A percentile compares a stretch with the other conserved stretches of the same genome.
phyloP scores from a whole-genome alignment of 2,329 filamentous ascomycete genomes.

The Aspergillus sojae region DNA sequence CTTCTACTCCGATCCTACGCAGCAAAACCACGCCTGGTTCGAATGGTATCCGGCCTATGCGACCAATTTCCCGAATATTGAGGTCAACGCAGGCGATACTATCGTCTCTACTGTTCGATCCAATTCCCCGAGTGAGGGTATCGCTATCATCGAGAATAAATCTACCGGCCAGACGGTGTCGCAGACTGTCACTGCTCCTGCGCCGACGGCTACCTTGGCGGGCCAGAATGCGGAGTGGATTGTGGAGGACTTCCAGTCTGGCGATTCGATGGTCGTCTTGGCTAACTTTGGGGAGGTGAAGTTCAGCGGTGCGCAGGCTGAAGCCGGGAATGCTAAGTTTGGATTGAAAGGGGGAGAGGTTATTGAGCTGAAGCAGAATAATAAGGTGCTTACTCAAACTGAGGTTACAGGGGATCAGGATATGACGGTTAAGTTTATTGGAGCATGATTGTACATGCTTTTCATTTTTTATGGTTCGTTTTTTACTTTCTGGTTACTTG shows the following conservation, averaged over 20 bases:
- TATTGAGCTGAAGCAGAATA: conserved; percentile 52
- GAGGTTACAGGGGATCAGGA: conserved; percentile 27
- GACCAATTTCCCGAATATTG: conserved; percentile 54
- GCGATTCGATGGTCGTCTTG: conserved; percentile 45
- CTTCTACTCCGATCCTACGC: conserved; percentile 51
- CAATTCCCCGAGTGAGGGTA: conserved; percentile 45
- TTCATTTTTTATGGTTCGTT: background rate
- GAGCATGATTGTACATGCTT: conserved; percentile 3
- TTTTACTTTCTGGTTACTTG: background rate
- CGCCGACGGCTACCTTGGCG: conserved; percentile 47
- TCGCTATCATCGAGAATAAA: conserved; percentile 55
- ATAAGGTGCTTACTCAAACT: conserved; percentile 36
- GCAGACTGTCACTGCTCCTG: conserved; percentile 53
- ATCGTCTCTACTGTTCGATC: conserved; percentile 46
- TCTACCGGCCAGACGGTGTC: conserved; percentile 55
- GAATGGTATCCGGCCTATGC: conserved; percentile 64
- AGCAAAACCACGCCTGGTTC: conserved; percentile 61
- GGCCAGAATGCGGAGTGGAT: conserved; percentile 66
- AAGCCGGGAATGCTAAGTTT: conserved; percentile 24
- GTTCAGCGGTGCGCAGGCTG: conserved; percentile 37
- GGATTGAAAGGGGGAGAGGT: conserved; percentile 45
- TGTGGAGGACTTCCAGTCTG: conserved; percentile 57
- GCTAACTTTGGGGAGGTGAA: conserved; percentile 52
- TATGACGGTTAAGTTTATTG: conserved; percentile 29
- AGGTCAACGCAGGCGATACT: conserved; percentile 49